These are phyloP conservation scores for Ganoderma leucocontextum DNA, from an alignment of 1,284 basidiomycete species.

Conservation along the genomic window DNA sequence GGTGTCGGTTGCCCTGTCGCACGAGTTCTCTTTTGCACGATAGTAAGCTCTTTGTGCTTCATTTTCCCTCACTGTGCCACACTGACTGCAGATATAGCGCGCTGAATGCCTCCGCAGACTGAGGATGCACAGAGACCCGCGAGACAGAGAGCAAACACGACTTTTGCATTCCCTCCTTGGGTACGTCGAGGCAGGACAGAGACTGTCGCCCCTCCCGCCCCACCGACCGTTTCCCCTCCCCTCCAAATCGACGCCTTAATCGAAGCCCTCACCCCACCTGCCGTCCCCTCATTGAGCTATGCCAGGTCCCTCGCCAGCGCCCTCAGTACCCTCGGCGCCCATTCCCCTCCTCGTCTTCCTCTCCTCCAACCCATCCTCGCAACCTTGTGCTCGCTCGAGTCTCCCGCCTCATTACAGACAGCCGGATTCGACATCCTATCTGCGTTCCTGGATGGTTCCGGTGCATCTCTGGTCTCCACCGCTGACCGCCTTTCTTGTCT, in stretches of 20 bases:
- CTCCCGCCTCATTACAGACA: slow-evolving; percentile 63
- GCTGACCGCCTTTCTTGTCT: slow-evolving; percentile 69
- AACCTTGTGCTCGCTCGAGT: slow-evolving; percentile 60
- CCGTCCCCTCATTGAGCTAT: slow-evolving; percentile 45
- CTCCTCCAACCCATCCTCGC: slow-evolving; percentile 63
- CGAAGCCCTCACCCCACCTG: slow-evolving; percentile 44
- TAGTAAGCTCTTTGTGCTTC: not conserved
- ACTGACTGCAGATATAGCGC: not conserved
- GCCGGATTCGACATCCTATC: slow-evolving; percentile 76
- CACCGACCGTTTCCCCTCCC: slow-evolving; percentile 36
- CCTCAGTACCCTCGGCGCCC: slow-evolving; percentile 32
- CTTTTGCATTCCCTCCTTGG: slow-evolving; percentile 51
- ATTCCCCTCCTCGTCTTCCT: slow-evolving; percentile 38
- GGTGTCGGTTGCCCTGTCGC: not conserved
- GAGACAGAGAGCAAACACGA: slow-evolving; percentile 56
- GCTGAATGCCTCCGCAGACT: slow-evolving; percentile 46
- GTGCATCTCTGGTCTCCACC: slow-evolving; percentile 52
- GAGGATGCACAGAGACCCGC: slow-evolving; percentile 45
- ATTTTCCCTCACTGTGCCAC: not conserved
- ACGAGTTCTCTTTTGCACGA: not conserved
- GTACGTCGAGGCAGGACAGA: slow-evolving; percentile 48
- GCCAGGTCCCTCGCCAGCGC: slow-evolving; percentile 41
- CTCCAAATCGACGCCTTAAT: slow-evolving; percentile 44
- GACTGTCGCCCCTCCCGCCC: slow-evolving; percentile 40
- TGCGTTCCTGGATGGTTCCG: slow-evolving; percentile 68